phyloP scores from a whole-genome alignment of 129 eudicot genomes.

The Kitagawia praeruptora region DNA sequence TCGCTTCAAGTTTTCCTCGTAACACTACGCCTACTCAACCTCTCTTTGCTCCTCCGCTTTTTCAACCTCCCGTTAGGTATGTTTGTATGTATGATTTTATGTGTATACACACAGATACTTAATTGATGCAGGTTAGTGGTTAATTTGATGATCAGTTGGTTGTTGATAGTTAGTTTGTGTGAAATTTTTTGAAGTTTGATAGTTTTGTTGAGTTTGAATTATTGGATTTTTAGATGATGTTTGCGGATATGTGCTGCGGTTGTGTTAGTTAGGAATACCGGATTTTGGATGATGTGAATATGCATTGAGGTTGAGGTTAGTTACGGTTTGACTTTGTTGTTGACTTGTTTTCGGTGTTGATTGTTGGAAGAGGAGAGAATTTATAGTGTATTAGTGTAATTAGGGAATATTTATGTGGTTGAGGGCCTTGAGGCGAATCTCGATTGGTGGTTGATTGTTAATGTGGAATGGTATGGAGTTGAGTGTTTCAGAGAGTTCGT shows the following conservation, averaged over 20 bases:
- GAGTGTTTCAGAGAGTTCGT: not conserved
- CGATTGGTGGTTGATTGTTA: not conserved
- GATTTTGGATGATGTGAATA: not conserved
- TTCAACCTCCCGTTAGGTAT: not conserved
- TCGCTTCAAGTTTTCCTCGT: slow-evolving; percentile 11
- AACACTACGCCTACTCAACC: not conserved
- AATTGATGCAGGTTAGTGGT: not conserved
- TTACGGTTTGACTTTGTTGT: too few relatives aligned
- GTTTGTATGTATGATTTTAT: not conserved
- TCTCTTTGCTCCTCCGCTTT: not conserved
- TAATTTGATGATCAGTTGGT: not conserved
- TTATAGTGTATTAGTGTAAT: not conserved
- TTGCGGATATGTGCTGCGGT: not conserved
- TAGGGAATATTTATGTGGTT: not conserved
- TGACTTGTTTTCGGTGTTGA: too few relatives aligned
- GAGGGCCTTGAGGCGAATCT: not conserved
- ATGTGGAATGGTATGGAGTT: not conserved
- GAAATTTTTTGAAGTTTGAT: too few relatives aligned
- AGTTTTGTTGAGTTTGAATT: not conserved
- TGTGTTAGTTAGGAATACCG: too few relatives aligned
- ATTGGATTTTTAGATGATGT: too few relatives aligned
- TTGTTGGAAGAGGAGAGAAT: not conserved
- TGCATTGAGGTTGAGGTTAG: not conserved
- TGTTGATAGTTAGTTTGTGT: too few relatives aligned
- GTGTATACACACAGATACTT: not conserved